Evolutionary conservation across 768 basidiomycete genomes (phyloP).

Genomic region (Clavulina sp.): DNA sequence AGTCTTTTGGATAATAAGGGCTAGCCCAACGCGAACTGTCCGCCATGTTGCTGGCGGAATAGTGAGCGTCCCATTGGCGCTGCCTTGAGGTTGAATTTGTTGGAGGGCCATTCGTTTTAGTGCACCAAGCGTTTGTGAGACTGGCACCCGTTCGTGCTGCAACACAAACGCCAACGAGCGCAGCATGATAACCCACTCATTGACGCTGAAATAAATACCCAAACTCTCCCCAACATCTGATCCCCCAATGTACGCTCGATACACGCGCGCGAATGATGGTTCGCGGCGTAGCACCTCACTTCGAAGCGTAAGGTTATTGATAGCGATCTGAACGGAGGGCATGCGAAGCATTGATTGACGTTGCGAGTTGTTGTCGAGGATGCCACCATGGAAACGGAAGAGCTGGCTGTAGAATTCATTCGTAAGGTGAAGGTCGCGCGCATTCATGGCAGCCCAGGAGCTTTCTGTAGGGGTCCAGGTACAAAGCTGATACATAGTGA

Average conservation of each 20-base stretch:
- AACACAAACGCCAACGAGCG: constrained; percentile 10
- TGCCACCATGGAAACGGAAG: constrained; percentile 45
- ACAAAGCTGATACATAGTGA: constrained; percentile 53
- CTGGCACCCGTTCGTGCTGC: constrained; percentile 5
- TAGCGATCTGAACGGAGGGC: constrained; percentile 11
- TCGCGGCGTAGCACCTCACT: constrained; percentile 8
- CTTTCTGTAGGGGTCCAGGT: constrained; percentile 36
- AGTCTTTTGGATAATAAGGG: neutral
- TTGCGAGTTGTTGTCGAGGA: constrained; percentile 31
- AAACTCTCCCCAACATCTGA: constrained; percentile 6
- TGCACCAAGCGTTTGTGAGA: constrained; percentile 3
- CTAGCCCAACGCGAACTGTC: neutral
- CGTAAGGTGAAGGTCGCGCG: constrained; percentile 60
- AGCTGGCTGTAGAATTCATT: constrained; percentile 57
- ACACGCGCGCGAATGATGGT: constrained; percentile 3
- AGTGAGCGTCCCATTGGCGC: neutral
- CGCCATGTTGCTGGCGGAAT: neutral
- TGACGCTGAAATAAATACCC: neutral
- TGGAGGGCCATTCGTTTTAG: neutral
- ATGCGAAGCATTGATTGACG: constrained; percentile 46
- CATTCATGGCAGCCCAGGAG: constrained; percentile 40
- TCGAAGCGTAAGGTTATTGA: constrained; percentile 7
- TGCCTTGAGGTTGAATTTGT: neutral
- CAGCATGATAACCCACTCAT: neutral
- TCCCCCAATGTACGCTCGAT: constrained; percentile 11